Percentiles rank a stretch among this genome's conserved stretches.
phyloP scores from a whole-genome alignment of 2,329 filamentous ascomycete genomes.

The Apiospora aurea region DNA sequence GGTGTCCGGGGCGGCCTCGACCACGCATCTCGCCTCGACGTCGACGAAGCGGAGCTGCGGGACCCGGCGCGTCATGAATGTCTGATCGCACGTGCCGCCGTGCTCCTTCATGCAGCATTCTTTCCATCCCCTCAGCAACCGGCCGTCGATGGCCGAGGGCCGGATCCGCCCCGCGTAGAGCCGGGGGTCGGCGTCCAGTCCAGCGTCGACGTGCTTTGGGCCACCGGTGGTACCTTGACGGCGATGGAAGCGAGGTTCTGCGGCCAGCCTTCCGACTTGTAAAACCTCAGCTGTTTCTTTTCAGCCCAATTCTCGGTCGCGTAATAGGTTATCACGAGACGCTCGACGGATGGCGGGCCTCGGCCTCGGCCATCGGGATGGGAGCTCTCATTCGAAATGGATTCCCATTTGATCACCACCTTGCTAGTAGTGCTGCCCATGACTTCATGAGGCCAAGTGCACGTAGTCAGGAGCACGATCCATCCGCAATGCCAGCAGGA shows the following conservation, averaged over 20 bases:
- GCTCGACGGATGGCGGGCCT: too few species aligned
- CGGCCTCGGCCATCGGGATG: too few species aligned
- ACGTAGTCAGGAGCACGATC: too few species aligned
- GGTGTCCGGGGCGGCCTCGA: neutral
- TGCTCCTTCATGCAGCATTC: constrained; percentile 12
- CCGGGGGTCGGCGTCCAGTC: constrained; percentile 1
- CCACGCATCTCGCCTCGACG: constrained; percentile 12
- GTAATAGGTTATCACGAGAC: too few species aligned
- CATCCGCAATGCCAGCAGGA: too few species aligned
- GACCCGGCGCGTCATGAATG: constrained; percentile 17
- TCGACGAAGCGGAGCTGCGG: constrained; percentile 14
- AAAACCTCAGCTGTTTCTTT: too few species aligned
- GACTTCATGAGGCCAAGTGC: too few species aligned
- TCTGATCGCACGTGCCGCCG: constrained; percentile 20
- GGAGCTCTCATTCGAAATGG: too few species aligned
- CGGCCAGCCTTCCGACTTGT: too few species aligned
- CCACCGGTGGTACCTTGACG: neutral
- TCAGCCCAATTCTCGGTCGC: too few species aligned
- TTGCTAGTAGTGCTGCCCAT: too few species aligned
- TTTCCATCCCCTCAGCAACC: constrained; percentile 14
- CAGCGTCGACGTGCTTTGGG: neutral
- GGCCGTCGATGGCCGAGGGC: neutral
- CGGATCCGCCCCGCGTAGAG: constrained; percentile 17
- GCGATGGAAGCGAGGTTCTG: neutral
- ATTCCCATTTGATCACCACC: too few species aligned